Evolutionary conservation across 2,329 filamentous ascomycete species (phyloP), one percentile per base, ranked within the genome.

Genomic region (Colletotrichum karsti): DNA sequence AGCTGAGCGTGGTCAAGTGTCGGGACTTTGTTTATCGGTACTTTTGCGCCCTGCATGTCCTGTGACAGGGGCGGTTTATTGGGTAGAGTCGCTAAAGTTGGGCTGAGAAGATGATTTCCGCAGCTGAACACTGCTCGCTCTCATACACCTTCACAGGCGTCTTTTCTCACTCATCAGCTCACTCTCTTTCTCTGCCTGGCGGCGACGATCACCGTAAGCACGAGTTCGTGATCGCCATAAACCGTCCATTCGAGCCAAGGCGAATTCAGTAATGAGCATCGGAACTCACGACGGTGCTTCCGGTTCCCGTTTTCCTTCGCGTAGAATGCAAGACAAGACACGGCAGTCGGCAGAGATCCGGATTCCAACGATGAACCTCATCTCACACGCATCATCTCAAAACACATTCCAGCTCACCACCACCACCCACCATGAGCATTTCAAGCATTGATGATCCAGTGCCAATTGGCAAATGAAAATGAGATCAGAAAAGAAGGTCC

Each of bases 131-230:
- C 35, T 37, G 28, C 33, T 39, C 35, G 18, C 12, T 35, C 30
- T 35, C 30, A 7, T 24, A 18, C n/a, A 53, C 53, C 33, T 51
- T 26, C 13, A 55, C n/a, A 24, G 15, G 2, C 6, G 15, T 15
- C 33, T 9, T 35, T 35, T 13, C 26, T 28, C 46, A 30, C 26
- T 28, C 44, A 24, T 42, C 37, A 18, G 33, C 7, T 26, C 33
- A 22, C n/a, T n/a, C n/a, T 39, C 26, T 28, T 28, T 41, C 26
- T 44, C 48, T 56, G 35, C 53, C 50, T 50, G 26, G 50, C 20
- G 20, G 9, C 41, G 48, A 42, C 63, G 57, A 66, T 66, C 57
- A 55, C 46, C 7, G 56, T 26, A n/a, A 50, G 41, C 26, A 28
- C 58, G 22, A 33, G 8, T 54, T 30, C 18, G 8, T 10, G 61